phyloP scores from a whole-genome alignment of 768 basidiomycete genomes.

The Amyloporia xantha region DNA sequence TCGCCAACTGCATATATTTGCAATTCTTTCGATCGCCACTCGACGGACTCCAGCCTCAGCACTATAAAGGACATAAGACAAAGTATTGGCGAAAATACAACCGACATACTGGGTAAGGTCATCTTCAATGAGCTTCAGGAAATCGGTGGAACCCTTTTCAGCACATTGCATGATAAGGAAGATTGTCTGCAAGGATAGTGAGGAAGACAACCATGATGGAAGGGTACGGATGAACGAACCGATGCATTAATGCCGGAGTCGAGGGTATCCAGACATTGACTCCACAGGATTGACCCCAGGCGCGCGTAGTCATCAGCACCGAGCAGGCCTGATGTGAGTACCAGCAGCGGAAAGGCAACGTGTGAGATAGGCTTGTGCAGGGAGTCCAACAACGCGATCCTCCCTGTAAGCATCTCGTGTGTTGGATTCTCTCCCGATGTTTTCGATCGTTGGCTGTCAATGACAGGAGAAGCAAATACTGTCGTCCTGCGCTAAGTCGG shows the following conservation, averaged over 20 bases:
- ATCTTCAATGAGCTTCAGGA: conserved; percentile 42
- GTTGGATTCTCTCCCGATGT: neutral
- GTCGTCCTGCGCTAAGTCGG: conserved; percentile 38
- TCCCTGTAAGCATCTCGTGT: conserved; percentile 6
- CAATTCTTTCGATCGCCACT: conserved; percentile 48
- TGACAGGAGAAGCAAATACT: conserved; percentile 16
- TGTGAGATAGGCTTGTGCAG: conserved; percentile 5
- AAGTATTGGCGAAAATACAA: neutral
- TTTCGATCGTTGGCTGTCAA: conserved; percentile 2
- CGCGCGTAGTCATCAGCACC: conserved; percentile 40
- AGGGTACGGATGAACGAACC: conserved; percentile 30
- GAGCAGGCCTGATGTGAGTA: conserved; percentile 52
- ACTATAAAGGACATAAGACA: conserved; percentile 25
- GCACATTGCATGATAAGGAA: conserved; percentile 71
- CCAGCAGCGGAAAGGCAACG: conserved; percentile 51
- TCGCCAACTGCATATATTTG: conserved; percentile 56
- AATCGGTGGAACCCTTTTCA: conserved; percentile 48
- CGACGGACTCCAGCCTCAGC: conserved; percentile 41
- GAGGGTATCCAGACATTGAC: conserved; percentile 35
- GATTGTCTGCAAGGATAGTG: conserved; percentile 31
- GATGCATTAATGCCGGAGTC: conserved; percentile 38
- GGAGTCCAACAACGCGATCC: conserved; percentile 13
- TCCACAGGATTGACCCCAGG: conserved; percentile 55
- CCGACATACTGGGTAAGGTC: conserved; percentile 48
- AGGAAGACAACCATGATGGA: neutral